Conservation (phyloP, 306 rosid genomes). For the Vigna hirtella region DNA sequence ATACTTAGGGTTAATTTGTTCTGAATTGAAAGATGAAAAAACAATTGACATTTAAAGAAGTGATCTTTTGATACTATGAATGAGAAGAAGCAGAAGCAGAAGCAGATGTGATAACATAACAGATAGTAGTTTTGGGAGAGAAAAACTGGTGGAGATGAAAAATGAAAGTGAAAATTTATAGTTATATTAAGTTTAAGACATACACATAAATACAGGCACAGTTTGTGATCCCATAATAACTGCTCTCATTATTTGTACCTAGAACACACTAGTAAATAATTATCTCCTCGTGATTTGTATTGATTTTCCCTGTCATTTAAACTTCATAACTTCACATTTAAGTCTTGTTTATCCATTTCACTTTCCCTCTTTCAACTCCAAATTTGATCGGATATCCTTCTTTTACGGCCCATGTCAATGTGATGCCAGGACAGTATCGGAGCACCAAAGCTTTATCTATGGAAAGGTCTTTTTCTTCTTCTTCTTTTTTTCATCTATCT, state of each 20-base stretch:
- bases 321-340: not conserved
- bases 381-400: slow-evolving; percentile 34
- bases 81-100: not conserved
- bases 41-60: not conserved
- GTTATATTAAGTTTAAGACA: not conserved
- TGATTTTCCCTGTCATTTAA: not conserved
- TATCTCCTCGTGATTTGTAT: not conserved
- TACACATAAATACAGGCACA: not conserved
- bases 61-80: not conserved
- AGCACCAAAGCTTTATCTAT: slow-evolving; percentile 44
- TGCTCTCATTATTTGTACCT: not conserved
- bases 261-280: not conserved
- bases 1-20: no score
- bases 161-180: not conserved
- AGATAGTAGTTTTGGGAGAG: not conserved
- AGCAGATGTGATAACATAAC: not conserved
- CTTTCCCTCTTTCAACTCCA: slow-evolving; percentile 1
- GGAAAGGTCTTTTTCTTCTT: slow-evolving; percentile 48
- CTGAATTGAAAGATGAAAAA: no score
- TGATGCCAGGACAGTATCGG: slow-evolving; percentile 48
- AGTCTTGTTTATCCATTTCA: not conserved
- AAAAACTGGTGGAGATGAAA: not conserved
- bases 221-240: not conserved
- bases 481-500: not conserved
- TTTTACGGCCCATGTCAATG: slow-evolving; percentile 49